Evolutionary conservation across 176 grass and related monocot genomes (phyloP).

Genomic region (Oryza meridionalis): DNA sequence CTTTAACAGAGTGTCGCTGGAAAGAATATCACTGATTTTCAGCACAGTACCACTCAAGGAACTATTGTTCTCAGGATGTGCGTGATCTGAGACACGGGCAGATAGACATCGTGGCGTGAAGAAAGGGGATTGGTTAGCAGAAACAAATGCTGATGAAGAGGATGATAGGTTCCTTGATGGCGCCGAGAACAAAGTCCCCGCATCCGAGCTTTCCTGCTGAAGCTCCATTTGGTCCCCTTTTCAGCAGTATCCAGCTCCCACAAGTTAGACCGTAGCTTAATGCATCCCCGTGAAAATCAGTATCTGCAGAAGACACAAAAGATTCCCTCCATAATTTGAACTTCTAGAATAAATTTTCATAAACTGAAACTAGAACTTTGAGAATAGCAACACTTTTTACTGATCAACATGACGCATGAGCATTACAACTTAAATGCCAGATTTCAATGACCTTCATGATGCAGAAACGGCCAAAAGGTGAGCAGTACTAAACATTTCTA

Average conservation of each 20-base stretch:
- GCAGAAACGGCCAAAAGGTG: constrained; percentile 21
- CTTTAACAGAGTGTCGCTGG: constrained; percentile 32
- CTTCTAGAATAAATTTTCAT: background rate
- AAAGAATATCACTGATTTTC: constrained; percentile 58
- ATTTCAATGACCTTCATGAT: background rate
- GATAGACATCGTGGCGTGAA: constrained; percentile 77
- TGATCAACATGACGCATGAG: background rate
- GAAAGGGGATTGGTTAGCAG: constrained; percentile 93
- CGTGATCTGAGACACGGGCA: constrained; percentile 42
- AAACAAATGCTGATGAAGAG: constrained; percentile 92
- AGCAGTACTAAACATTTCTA: constrained; percentile 23
- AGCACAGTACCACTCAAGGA: constrained; percentile 28
- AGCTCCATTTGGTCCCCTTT: constrained; percentile 98
- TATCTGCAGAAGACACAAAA: constrained; percentile 45
- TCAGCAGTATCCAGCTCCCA: constrained; percentile 52
- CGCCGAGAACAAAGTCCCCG: constrained; percentile 64
- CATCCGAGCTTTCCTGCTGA: constrained; percentile 86
- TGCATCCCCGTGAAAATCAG: constrained; percentile 15
- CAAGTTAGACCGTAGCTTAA: constrained; percentile 31
- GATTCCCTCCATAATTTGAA: constrained; percentile 18
- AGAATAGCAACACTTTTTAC: background rate
- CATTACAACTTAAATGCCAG: background rate
- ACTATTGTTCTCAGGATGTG: constrained; percentile 29
- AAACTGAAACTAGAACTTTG: background rate
- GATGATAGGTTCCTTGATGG: constrained; percentile 79